Conservation (phyloP, 495 filamentous ascomycete species). For the Penicillium cataractarum region DNA sequence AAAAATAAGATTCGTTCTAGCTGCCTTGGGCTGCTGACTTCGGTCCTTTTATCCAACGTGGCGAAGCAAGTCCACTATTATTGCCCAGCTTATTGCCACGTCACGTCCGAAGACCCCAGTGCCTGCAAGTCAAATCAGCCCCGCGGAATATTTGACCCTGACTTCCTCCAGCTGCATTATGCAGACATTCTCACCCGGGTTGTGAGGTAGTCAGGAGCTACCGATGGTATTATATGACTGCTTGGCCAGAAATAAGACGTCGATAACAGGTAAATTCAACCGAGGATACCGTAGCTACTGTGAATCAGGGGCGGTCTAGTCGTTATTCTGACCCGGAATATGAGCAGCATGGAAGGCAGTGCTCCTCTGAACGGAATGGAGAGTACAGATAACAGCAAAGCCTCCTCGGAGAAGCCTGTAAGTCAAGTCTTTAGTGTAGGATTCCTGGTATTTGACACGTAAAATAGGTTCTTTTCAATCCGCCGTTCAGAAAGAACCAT, state of each 20-base stretch:
- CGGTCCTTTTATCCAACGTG: background rate
- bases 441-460: background rate
- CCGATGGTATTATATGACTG: background rate
- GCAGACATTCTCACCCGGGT: background rate
- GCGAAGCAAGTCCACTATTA: background rate
- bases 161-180: background rate
- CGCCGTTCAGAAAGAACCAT: conserved; percentile 4
- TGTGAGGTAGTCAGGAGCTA: background rate
- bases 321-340: background rate
- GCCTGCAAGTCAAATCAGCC: background rate
- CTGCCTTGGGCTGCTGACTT: background rate
- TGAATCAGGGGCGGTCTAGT: background rate
- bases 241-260: background rate
- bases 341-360: background rate
- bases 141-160: conserved; percentile 1
- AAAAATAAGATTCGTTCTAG: background rate
- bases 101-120: background rate
- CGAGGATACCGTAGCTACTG: background rate
- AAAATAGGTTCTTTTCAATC: background rate
- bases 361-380: background rate
- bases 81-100: conserved; percentile 3
- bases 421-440: background rate
- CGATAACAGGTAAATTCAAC: background rate
- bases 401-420: background rate
- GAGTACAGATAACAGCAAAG: background rate